Base-by-base conservation (phyloP, 1,284 basidiomycete species). In the Tremellales sp. region DNA sequence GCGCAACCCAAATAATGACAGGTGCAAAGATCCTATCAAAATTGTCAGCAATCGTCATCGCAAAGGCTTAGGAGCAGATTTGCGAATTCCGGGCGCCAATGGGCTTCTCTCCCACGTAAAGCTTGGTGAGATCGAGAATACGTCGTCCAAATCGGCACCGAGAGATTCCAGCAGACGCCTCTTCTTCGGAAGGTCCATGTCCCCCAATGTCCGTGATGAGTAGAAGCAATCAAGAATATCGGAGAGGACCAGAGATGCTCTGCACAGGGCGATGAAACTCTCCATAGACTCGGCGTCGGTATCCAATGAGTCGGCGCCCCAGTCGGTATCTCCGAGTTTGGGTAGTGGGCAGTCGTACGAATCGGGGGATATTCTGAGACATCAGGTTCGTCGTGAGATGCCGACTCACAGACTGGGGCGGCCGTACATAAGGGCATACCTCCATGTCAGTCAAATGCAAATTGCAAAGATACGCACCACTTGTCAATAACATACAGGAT, bases 241-340 rank as follows among this genome's bases (percentile, higher is more conserved):
- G 29, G 40, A 37, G 25, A 47, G 26, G n/a, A 47, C 29, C 14
- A 47, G 25, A 4, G 45, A 28, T 5, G 41, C 26, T 32, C 41
- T 39, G 31, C 45, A 40, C 19, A 40, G 45, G 36, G 38, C 45
- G 12, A 47, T 47, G 29, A 47, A 47, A n/a, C 28, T 33, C 26
- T 37, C 38, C 45, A 47, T 47, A 10, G 45, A 47, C 28, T 47
- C 45, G 5, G 39, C 39, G 9, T 32, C 5, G 16, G 21, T 16
- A 25, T 47, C 45, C 28, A 40, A 29, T 3, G 43, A 45, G 28
- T 40, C 40, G 16, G 40, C 45, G 38, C 45, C 45, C 45, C 45
- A 47, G 16, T 47, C 45, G 10, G 45, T 47, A 26, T 47, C 45
- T 29, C 41, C 45, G 27, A 47, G 19, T 2, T 37, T 47, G 7